Conservation (phyloP, 176 grass and related monocot genomes). For the Raddia guianensis region DNA sequence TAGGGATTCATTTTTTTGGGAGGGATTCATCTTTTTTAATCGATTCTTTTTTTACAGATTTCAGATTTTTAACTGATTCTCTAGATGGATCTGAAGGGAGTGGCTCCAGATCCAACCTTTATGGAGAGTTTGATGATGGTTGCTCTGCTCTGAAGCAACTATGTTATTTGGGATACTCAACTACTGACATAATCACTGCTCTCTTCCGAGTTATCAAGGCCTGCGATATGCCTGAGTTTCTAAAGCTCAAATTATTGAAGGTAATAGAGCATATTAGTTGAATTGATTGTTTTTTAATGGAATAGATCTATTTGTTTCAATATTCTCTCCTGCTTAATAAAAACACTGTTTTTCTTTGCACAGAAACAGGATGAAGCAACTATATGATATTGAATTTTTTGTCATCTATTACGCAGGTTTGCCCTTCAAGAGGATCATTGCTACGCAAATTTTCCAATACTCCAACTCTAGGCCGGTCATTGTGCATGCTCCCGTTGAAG, state of each 20-base stretch:
- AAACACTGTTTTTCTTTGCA: constrained; percentile 4
- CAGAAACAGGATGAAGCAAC: constrained; percentile 67
- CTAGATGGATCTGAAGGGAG: too few relatives aligned
- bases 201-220: constrained; percentile 92
- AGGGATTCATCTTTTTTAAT: too few relatives aligned
- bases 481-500: too few relatives aligned
- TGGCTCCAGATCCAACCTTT: constrained; percentile 12
- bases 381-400: too few relatives aligned
- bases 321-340: background rate
- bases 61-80: too few relatives aligned
- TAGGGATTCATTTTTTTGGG: too few relatives aligned
- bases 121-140: constrained; percentile 79
- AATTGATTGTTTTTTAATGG: too few relatives aligned
- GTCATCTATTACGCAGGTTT: too few relatives aligned
- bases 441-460: too few relatives aligned
- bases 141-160: constrained; percentile 82
- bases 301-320: background rate
- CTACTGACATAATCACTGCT: constrained; percentile 92
- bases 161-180: constrained; percentile 90
- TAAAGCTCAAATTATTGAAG: constrained; percentile 93
- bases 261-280: constrained; percentile 34
- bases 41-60: too few relatives aligned
- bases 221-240: constrained; percentile 92
- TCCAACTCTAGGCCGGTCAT: too few relatives aligned
- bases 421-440: too few relatives aligned